Evolutionary conservation across 2,329 filamentous ascomycete species (phyloP), one percentile per base, ranked within the genome.

Genomic region (Hypoxylon sp.): DNA sequence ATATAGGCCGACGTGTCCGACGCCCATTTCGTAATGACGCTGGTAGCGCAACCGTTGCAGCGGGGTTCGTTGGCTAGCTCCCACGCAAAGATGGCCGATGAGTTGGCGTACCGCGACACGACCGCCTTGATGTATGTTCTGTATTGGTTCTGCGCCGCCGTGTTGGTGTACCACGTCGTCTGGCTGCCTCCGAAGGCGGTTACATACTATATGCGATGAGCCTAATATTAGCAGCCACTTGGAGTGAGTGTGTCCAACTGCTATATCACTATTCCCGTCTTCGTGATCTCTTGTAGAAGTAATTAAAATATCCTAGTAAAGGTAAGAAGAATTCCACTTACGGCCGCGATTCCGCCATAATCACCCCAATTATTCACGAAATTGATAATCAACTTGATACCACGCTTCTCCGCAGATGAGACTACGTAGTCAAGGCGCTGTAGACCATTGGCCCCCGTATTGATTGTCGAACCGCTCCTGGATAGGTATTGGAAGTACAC

Each of bases 321-420:
- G 15, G 11, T 0, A 13, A 15, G 1, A 31, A 39, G 0, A 13
- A 48, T 35, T 27, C 4, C 4, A 74, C 74, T 73, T 47, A 76
- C 75, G 54, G 87, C 87, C 13, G 82, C 80, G 75, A 91, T 91
- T 32, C 90, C 89, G 17, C 89, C 90, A 32, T 90, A 91, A 74
- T 92, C 90, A 50, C 82, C 82, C 89, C 89, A 92, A 79, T 92
- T 88, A 79, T 92, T 92, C 61, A 91, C 87, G 47, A 91, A 88
- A 71, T 88, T 86, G 74, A 90, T 85, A 67, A 92, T 89, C 4
- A 91, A 80, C 76, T 90, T 89, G 71, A 92, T 82, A 3, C 86
- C 86, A 59, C 86, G 82, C 60, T 82, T 81, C 76, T 90, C 88
- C 4, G 89, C 89, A 0, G 86, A 81, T 42, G 82, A 76, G 58